These are phyloP conservation scores for Oryza coarctata DNA, from an alignment of 176 grass and related monocot species.

Conservation along the genomic window DNA sequence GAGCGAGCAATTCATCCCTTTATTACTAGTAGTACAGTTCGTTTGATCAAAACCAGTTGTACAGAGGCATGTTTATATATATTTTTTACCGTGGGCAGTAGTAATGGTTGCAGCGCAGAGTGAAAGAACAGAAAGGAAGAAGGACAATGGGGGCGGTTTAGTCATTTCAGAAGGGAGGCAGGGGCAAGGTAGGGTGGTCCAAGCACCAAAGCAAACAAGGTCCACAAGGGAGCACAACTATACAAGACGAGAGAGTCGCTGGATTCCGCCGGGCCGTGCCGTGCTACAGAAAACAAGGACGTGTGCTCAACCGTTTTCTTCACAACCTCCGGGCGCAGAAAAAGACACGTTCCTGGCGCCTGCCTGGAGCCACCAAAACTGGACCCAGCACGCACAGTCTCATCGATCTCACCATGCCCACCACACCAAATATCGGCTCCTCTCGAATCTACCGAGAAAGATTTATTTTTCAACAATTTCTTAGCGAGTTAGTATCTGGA, in stretches of 20 bases:
- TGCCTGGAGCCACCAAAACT: not conserved
- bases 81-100: too few relatives aligned
- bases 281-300: constrained; percentile 6
- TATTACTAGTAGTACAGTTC: too few relatives aligned
- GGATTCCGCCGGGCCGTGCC: not conserved
- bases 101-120: too few relatives aligned
- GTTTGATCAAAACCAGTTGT: not conserved
- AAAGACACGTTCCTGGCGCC: too few relatives aligned
- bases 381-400: not conserved
- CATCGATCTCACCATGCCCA: not conserved
- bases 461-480: not conserved
- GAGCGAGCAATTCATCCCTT: too few relatives aligned
- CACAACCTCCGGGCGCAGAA: not conserved
- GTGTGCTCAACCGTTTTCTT: not conserved
- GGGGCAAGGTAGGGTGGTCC: not conserved
- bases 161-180: not conserved
- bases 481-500: not conserved
- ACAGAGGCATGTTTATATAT: too few relatives aligned
- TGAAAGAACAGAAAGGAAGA: too few relatives aligned
- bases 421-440: not conserved
- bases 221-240: not conserved
- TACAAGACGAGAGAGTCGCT: not conserved
- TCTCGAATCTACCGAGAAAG: not conserved
- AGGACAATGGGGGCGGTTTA: not conserved
- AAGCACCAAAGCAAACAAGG: not conserved